Conservation (phyloP, 192 early-diverging fungal genomes). For the Coemansia sp. region DNA sequence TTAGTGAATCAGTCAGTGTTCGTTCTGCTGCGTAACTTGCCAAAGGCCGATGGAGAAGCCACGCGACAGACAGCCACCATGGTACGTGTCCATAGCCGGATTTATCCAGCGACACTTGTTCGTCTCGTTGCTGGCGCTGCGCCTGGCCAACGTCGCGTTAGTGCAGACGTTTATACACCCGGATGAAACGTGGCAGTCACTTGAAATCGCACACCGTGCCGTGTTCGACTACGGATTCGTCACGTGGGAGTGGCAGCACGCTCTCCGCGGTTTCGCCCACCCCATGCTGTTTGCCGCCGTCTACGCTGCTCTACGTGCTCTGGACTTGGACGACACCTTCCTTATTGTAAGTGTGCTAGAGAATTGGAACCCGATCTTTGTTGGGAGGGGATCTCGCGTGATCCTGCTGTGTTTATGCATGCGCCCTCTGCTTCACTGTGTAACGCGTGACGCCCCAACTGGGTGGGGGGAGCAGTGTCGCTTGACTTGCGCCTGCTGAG, state of each 20-base stretch:
- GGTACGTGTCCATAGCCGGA: not conserved
- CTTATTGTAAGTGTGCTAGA: conserved; percentile 59
- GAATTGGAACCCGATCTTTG: not conserved
- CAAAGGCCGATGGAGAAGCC: not conserved
- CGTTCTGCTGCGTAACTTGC: not conserved
- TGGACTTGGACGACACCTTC: conserved; percentile 63
- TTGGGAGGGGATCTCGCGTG: not conserved
- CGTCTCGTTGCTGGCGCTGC: conserved; percentile 23
- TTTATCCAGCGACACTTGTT: conserved; percentile 11
- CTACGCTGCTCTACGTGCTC: conserved; percentile 62
- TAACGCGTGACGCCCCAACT: not conserved
- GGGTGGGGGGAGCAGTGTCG: not conserved
- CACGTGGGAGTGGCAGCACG: conserved; percentile 93
- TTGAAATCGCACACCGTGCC: conserved; percentile 85
- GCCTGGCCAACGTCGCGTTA: conserved; percentile 30
- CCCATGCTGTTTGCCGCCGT: conserved; percentile 80
- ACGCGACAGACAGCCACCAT: not conserved
- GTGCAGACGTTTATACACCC: conserved; percentile 83
- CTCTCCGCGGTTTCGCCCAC: conserved; percentile 79
- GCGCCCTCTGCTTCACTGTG: not conserved
- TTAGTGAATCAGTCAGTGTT: not conserved
- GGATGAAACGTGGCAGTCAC: conserved; percentile 97
- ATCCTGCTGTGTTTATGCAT: not conserved
- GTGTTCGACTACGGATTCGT: conserved; percentile 88
- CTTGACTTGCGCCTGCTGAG: not conserved